Evolutionary conservation across 805 yeast genomes (phyloP).

Genomic region (Nakazawaea wickerhamii): DNA sequence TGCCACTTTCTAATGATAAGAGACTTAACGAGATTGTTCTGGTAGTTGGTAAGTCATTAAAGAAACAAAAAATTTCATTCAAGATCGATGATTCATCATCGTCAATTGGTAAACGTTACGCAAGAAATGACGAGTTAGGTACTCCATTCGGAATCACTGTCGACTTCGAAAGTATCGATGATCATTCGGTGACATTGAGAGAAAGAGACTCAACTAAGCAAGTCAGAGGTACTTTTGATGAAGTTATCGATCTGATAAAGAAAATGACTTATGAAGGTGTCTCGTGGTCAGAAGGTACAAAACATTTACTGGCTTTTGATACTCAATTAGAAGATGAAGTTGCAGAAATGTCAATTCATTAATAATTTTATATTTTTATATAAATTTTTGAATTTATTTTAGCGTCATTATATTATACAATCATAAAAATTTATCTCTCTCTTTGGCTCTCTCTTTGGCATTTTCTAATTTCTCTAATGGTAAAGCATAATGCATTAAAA

Average conservation of each 20-base stretch:
- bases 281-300: conserved; percentile 85
- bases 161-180: conserved; percentile 88
- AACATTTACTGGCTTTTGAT: conserved; percentile 66
- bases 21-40: conserved; percentile 72
- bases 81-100: conserved; percentile 97
- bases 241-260: conserved; percentile 65
- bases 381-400: not conserved
- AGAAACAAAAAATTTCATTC: conserved; percentile 81
- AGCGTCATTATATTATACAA: conserved; percentile 1
- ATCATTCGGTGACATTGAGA: conserved; percentile 86
- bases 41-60: conserved; percentile 64
- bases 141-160: conserved; percentile 98
- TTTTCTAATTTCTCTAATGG: too few species aligned
- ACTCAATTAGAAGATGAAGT: conserved; percentile 46
- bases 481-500: too few species aligned
- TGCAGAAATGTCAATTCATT: conserved; percentile 12
- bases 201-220: conserved; percentile 96
- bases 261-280: conserved; percentile 68
- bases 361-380: not conserved
- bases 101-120: conserved; percentile 95
- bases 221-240: conserved; percentile 85
- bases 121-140: conserved; percentile 97
- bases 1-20: conserved; percentile 84
- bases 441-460: not conserved
- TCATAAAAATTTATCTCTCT: not conserved